phyloP scores from a whole-genome alignment of 129 eudicot species.

The Saussurea involucrata region DNA sequence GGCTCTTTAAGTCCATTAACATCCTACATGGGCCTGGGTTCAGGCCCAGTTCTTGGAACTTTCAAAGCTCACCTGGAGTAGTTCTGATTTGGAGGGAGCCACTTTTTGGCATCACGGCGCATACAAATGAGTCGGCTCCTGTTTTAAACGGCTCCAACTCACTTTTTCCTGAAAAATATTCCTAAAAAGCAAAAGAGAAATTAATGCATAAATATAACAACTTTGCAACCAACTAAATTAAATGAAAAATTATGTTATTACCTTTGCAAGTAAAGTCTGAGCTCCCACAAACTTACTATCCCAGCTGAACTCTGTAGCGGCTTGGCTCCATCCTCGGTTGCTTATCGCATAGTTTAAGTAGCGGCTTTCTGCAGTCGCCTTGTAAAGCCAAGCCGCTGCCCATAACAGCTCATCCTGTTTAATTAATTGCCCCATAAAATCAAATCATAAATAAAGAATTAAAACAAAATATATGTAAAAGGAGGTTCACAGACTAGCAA shows the following conservation, averaged over 20 bases:
- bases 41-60: background rate
- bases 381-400: constrained; percentile 75
- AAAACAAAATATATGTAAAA: too few relatives aligned
- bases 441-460: background rate
- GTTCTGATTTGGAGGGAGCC: constrained; percentile 51
- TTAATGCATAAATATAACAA: background rate
- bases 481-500: too few relatives aligned
- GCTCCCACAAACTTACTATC: constrained; percentile 76
- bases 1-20: background rate
- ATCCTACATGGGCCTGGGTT: background rate
- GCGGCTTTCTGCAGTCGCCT: constrained; percentile 39
- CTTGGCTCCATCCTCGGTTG: constrained; percentile 61
- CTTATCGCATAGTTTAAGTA: constrained; percentile 41
- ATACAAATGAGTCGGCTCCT: constrained; percentile 61
- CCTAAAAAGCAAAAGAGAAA: constrained; percentile 23
- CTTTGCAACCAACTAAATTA: background rate
- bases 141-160: constrained; percentile 47
- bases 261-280: constrained; percentile 66
- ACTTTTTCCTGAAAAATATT: constrained; percentile 43
- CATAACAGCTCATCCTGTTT: constrained; percentile 64
- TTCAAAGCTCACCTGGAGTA: constrained; percentile 50
- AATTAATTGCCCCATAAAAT: background rate
- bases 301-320: constrained; percentile 72
- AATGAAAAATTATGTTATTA: background rate
- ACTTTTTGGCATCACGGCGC: constrained; percentile 64